phyloP scores from a whole-genome alignment of 139 green algal genomes.

The Protoeuglena noctilucae region DNA sequence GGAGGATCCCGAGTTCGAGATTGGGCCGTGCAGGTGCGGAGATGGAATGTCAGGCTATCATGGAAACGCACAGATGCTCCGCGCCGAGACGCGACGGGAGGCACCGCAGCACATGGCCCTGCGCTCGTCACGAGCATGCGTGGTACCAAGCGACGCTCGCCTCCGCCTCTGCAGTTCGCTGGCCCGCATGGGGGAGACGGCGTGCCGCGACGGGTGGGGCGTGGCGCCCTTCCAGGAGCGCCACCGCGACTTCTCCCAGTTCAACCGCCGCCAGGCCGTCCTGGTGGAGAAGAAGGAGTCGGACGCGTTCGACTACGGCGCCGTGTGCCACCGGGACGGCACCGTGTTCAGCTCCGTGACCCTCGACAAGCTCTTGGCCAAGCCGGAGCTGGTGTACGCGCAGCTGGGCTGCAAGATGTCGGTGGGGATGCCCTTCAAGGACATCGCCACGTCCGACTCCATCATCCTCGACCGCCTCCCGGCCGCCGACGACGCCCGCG shows the following conservation, averaged over 20 bases:
- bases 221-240: slow-evolving; percentile 63
- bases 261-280: slow-evolving; percentile 50
- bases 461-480: slow-evolving; percentile 64
- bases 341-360: slow-evolving; percentile 39
- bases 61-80: slow-evolving; percentile 7
- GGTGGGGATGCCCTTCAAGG: slow-evolving; percentile 98
- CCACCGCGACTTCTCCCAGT: slow-evolving; percentile 71
- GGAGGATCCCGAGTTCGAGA: slow-evolving; percentile 92
- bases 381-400: slow-evolving; percentile 53
- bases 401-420: slow-evolving; percentile 81
- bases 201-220: slow-evolving; percentile 31
- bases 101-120: too few relatives aligned
- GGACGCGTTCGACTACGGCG: slow-evolving; percentile 67
- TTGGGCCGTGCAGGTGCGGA: slow-evolving; percentile 64
- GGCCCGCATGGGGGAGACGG: slow-evolving; percentile 44
- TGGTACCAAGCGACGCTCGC: too few relatives aligned
- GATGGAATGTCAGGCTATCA: neutral
- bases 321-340: slow-evolving; percentile 75
- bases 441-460: slow-evolving; percentile 83
- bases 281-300: slow-evolving; percentile 58
- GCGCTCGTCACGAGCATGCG: too few relatives aligned
- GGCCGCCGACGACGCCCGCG: slow-evolving; percentile 27
- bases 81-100: too few relatives aligned
- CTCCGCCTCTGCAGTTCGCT: too few relatives aligned
- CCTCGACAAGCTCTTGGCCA: slow-evolving; percentile 16